Evolutionary conservation across 495 filamentous ascomycete species (phyloP).

Genomic region (Hypoxylon trugodes): DNA sequence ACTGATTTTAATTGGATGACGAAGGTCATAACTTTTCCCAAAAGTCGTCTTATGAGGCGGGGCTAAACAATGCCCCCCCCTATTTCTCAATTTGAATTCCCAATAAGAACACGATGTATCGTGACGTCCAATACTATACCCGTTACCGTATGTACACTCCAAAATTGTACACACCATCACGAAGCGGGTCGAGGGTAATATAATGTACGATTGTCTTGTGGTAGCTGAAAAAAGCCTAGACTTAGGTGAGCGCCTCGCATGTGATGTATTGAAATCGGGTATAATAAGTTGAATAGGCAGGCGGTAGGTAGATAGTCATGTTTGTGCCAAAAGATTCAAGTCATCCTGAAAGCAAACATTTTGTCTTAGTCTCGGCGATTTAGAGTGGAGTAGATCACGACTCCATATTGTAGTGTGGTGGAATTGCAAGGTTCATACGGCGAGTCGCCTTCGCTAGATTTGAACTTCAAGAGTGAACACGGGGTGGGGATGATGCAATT

Average conservation of each 20-base stretch:
- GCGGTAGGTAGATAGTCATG: conserved; percentile 20
- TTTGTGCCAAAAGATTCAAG: conserved; percentile 14
- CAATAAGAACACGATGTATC: conserved; percentile 9
- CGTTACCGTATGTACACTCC: too few relatives aligned
- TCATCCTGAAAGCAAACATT: conserved; percentile 8
- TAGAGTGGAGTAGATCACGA: neutral
- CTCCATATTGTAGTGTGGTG: neutral
- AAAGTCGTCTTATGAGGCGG: conserved; percentile 13
- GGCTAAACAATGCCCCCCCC: conserved; percentile 17
- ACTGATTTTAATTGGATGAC: conserved; percentile 19
- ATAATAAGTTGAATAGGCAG: too few relatives aligned
- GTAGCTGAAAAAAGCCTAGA: conserved; percentile 14
- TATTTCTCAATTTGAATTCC: too few relatives aligned
- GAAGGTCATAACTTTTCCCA: neutral
- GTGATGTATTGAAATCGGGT: conserved; percentile 10
- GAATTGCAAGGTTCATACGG: neutral
- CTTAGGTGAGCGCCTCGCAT: conserved; percentile 8
- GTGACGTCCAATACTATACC: conserved; percentile 21
- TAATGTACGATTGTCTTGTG: neutral
- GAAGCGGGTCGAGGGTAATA: conserved; percentile 1
- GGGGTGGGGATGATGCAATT: conserved; percentile 1
- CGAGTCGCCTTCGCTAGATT: neutral
- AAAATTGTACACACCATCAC: conserved; percentile 32
- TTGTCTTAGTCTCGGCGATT: conserved; percentile 4
- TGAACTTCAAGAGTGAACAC: conserved; percentile 8